Evolutionary conservation across 768 basidiomycete genomes (phyloP), one percentile per base, ranked within the genome.

Genomic region (Dentipellis fragilis): DNA sequence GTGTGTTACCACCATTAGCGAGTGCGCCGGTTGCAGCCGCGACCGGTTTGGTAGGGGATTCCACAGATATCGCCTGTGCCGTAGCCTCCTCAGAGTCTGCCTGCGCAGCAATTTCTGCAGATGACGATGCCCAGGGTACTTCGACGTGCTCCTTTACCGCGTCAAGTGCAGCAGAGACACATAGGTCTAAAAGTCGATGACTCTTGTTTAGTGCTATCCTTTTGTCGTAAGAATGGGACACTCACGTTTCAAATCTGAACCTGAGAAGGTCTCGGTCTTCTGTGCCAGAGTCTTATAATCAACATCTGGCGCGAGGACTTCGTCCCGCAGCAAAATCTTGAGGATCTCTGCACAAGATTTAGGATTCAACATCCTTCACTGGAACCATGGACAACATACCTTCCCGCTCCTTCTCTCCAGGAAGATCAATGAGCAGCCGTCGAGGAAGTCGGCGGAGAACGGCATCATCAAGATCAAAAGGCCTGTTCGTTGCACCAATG

Each of bases 161-260:
- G 63, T 93, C 89, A 55, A 96, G 73, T 14, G 93, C 94, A 22
- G 93, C 93, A 52, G 89, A 84, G 23, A 97, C 93, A 67, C 93
- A 94, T 19, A 96, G 71, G 70, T 97, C 93, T 96, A 48, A 21
- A 14, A 7, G 42, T 5, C 17, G 1, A 12, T 49, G 22, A 22
- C 23, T 4, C n/a, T n/a, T 8, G 29, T 54, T n/a, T 10, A 29
- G 45, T 34, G 29, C 45, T 42, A 46, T 38, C 8, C 23, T 29
- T 29, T 29, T 29, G 29, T 29, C 29, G 6, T 29, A 29, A 29
- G 29, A 37, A 56, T 49, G 39, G 37, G 47, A 12, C 14, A 74
- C 88, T 65, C 57, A 95, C 93, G 91, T 69, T 95, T 96, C 57
- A 97, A 74, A 68, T 97, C 93, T 23, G 93, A 95, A 14, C 93